A percentile compares a stretch with the other conserved stretches of the same genome.
Evolutionary conservation across 2,329 filamentous ascomycete species (phyloP).

Genomic region (Stemphylium beticola): DNA sequence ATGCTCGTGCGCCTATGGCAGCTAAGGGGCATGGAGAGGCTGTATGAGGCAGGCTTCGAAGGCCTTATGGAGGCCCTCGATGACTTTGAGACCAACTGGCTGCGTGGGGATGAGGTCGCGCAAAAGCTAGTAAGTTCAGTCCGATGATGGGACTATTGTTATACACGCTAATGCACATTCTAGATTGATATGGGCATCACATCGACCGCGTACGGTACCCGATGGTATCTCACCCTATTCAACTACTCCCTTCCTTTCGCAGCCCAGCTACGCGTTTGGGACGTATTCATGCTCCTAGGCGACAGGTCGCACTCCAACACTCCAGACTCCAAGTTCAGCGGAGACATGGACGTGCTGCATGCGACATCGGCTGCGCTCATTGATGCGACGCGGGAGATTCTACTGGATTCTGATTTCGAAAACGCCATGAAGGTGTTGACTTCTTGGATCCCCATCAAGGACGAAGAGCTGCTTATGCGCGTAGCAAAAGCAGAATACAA

Average conservation of each 20-base stretch:
- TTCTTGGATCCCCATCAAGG: slow-evolving; percentile 90
- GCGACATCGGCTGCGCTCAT: slow-evolving; percentile 89
- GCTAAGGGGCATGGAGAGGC: slow-evolving; percentile 79
- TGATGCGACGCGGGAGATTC: slow-evolving; percentile 84
- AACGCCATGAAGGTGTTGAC: slow-evolving; percentile 97
- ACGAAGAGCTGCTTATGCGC: slow-evolving; percentile 91
- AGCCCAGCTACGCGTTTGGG: slow-evolving; percentile 94
- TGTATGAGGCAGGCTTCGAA: slow-evolving; percentile 84
- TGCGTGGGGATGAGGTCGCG: slow-evolving; percentile 77
- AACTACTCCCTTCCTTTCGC: slow-evolving; percentile 95
- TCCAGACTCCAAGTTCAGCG: slow-evolving; percentile 51
- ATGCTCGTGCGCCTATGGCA: slow-evolving; percentile 98
- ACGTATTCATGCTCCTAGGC: slow-evolving; percentile 94
- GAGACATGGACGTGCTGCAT: slow-evolving; percentile 85
- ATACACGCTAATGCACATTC: slow-evolving; percentile 24
- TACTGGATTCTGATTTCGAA: slow-evolving; percentile 94
- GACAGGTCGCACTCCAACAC: slow-evolving; percentile 63
- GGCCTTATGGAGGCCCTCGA: slow-evolving; percentile 85
- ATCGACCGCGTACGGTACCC: slow-evolving; percentile 90
- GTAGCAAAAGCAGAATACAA: slow-evolving; percentile 90
- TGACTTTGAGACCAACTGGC: slow-evolving; percentile 86
- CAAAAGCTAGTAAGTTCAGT: slow-evolving; percentile 72
- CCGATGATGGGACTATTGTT: background rate
- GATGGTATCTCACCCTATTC: slow-evolving; percentile 97
- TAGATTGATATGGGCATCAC: slow-evolving; percentile 80